Base-by-base conservation (phyloP, 148 eudicot genomes). In the Camellia japonica region DNA sequence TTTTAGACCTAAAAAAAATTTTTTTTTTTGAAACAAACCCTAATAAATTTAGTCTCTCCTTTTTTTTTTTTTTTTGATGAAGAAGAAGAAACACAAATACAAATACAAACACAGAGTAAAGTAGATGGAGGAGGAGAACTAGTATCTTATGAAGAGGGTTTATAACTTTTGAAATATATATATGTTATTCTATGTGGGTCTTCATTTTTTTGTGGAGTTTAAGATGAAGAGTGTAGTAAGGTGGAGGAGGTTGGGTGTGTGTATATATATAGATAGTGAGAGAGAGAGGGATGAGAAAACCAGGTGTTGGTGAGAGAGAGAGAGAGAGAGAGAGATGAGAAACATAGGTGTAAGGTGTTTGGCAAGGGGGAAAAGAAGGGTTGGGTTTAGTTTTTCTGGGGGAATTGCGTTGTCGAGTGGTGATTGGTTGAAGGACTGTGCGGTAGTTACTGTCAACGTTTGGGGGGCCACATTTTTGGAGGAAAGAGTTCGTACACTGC, bases 381-480 rank as follows among this genome's bases (percentile, higher is more conserved):
- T 23, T 10, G 11, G 59, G 30, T 23, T 23, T 23, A 23, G 30
- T 23, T 23, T 23, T 23, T 47, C 13, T 41, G 60, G 70, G 75
- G 13, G 52, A 38, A 51, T 80, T 23, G 65, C 12, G 82, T 80
- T 80, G 82, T 80, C 82, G 71, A 72, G n/a, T 18, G 11, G 43
- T 18, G 63, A 80, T 80, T 73, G 64, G 77, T 30, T 9, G 68
- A 52, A 9, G 69, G 63, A 20, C 77, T 38, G 68, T 5, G 0
- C 2, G 71, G 59, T 51, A 20, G 82, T 65, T 63, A 72, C 46
- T 38, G 56, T 73, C 46, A 23, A 23, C 61, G 13, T 60, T 62
- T 49, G 47, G 77, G 62, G 59, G 30, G 30, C 30, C 30, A 23
- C 30, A 23, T 23, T 23, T 23, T 23, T 23, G 30, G 30, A 23